These are phyloP conservation scores for Phytophthora sp. DNA, from an alignment of 352 stramenopile species.

Conservation along the genomic window DNA sequence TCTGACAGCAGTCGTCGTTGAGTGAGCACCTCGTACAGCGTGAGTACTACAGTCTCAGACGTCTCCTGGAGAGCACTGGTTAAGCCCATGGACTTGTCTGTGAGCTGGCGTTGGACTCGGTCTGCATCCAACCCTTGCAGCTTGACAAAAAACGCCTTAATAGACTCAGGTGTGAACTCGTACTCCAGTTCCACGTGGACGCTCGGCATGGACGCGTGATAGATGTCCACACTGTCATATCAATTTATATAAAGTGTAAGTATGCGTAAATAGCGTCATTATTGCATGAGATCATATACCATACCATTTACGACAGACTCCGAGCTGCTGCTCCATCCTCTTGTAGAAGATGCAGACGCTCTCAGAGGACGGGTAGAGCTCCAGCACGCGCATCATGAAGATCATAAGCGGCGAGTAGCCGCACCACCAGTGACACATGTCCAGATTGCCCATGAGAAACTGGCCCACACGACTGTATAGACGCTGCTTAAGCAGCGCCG, in stretches of 20 bases:
- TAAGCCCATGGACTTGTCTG: constrained; percentile 31
- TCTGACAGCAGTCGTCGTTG: constrained; percentile 81
- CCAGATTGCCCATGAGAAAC: constrained; percentile 73
- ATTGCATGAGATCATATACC: neutral
- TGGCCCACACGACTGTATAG: constrained; percentile 80
- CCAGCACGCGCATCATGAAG: constrained; percentile 89
- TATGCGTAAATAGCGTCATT: neutral
- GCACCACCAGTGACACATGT: constrained; percentile 84
- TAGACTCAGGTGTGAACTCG: constrained; percentile 76
- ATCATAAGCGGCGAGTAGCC: constrained; percentile 79
- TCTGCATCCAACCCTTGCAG: constrained; percentile 74
- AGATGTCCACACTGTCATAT: constrained; percentile 74
- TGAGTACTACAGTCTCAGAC: constrained; percentile 44
- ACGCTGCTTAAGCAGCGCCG: constrained; percentile 60
- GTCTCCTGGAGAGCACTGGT: constrained; percentile 28
- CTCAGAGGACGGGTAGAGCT: constrained; percentile 73
- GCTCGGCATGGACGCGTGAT: constrained; percentile 76
- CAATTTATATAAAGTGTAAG: constrained; percentile 8
- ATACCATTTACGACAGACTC: constrained; percentile 71
- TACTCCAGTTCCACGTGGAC: constrained; percentile 78
- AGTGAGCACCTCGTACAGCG: constrained; percentile 83
- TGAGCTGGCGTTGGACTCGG: constrained; percentile 65
- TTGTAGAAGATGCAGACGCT: constrained; percentile 82
- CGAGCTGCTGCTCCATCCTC: constrained; percentile 70
- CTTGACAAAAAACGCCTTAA: constrained; percentile 81